Evolutionary conservation across 2,329 filamentous ascomycete genomes (phyloP), one percentile per base, ranked within the genome.

Genomic region (Colletotrichum eremochloae): DNA sequence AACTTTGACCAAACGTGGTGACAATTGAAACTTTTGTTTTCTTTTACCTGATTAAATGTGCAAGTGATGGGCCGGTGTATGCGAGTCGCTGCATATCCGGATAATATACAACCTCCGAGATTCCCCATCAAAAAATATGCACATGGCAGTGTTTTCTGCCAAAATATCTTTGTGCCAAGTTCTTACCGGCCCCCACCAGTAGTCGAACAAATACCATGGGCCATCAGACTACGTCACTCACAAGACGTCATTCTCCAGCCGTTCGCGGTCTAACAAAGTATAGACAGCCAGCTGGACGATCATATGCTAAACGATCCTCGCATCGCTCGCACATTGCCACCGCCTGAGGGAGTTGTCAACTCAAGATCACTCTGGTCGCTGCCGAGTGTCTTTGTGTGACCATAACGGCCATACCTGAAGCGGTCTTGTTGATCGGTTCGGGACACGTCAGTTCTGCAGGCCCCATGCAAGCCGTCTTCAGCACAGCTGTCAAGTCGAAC

Each of bases 341-440:
- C 48, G 5, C 48, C 60, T 18, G 66, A 61, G 5, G 55, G 58
- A 5, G 65, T 9, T 7, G 65, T 70, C 57, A 75, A 3, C 63
- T 75, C 74, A 29, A 69, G 33, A 14, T 74, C 72, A 18, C 74
- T 72, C 44, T 75, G 60, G 48, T 74, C 68, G 58, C 72, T 72
- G 12, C 58, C 65, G 8, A 68, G 48, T n/a, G 64, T 56, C 50
- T 74, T 74, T 18, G 55, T 67, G 40, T 63, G 72, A 1, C 67
- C 68, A 14, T 52, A 72, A n/a, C 53, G 58, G 42, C 52, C 18
- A 29, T 52, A 8, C 8, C n/a, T 40, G 20, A 68, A 69, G 3
- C 68, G 61, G 36, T 63, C 53, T 2, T 61, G 56, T 7, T 57
- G 67, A 9, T 65, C 61, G 15, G 38, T 38, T 3, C 73, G 50